phyloP scores from a whole-genome alignment of 192 early-diverging fungal genomes.

The Chytriomyces hyalinus region DNA sequence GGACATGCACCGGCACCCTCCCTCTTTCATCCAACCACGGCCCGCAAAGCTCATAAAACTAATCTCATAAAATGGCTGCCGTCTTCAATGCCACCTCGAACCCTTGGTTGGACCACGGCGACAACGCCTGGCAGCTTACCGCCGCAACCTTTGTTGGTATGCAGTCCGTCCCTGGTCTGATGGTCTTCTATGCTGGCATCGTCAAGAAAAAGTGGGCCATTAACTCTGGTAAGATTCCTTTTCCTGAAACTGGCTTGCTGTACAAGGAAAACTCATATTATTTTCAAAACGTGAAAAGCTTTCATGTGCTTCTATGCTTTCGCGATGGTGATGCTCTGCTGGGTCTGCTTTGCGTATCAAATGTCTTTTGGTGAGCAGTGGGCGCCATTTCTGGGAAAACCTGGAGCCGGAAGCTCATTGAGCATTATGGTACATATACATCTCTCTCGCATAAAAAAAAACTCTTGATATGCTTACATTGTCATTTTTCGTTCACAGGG shows the following conservation, averaged over 20 bases:
- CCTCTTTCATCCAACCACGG: background rate
- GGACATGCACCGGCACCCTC: background rate
- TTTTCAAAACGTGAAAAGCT: background rate
- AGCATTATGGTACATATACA: background rate
- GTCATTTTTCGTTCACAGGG: background rate
- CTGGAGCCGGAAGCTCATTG: background rate
- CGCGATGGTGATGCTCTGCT: background rate
- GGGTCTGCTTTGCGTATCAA: constrained; percentile 16
- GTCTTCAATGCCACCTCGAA: background rate
- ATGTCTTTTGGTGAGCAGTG: constrained; percentile 22
- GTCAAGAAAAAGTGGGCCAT: constrained; percentile 2
- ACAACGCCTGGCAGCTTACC: constrained; percentile 9
- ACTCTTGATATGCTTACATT: background rate
- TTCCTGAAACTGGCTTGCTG: too few species aligned
- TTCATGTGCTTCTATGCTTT: constrained; percentile 27
- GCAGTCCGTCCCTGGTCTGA: constrained; percentile 9
- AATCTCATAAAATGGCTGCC: background rate
- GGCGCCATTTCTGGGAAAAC: constrained; percentile 24
- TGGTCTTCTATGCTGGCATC: background rate
- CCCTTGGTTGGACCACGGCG: background rate
- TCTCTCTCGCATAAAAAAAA: background rate
- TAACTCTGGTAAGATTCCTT: background rate
- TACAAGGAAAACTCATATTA: background rate
- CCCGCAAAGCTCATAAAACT: background rate
- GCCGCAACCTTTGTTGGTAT: constrained; percentile 1